Conservation (phyloP, 441 rosid species). For the Viola pubescens region DNA sequence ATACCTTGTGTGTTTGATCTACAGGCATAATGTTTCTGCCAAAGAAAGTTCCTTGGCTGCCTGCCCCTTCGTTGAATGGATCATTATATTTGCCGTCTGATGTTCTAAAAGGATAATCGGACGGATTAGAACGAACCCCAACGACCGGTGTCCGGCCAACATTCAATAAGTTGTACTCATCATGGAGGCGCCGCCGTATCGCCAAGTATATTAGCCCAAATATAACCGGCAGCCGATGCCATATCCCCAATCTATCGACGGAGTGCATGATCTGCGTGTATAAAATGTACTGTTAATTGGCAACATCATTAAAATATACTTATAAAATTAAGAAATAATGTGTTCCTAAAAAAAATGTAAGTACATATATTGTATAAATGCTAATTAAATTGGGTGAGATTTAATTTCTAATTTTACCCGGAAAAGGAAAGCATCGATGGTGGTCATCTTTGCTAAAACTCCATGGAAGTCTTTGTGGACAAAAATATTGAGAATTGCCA, state of each 20-base stretch:
- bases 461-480: slow-evolving; percentile 44
- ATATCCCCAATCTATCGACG: slow-evolving; percentile 37
- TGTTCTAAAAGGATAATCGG: slow-evolving; percentile 45
- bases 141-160: slow-evolving; percentile 38
- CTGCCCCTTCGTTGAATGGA: slow-evolving; percentile 44
- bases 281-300: not conserved
- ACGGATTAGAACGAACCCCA: slow-evolving; percentile 37
- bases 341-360: not conserved
- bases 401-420: slow-evolving; percentile 21
- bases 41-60: slow-evolving; percentile 42
- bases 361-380: not conserved
- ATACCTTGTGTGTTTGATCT: slow-evolving; percentile 29
- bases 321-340: too few relatives aligned
- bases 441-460: slow-evolving; percentile 35
- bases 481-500: slow-evolving; percentile 23
- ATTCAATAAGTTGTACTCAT: slow-evolving; percentile 42
- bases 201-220: slow-evolving; percentile 37
- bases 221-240: slow-evolving; percentile 49
- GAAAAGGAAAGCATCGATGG: slow-evolving; percentile 40
- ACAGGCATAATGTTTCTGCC: slow-evolving; percentile 45
- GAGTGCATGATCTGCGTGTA: slow-evolving; percentile 38
- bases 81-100: slow-evolving; percentile 42
- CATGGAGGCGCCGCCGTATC: slow-evolving; percentile 44
- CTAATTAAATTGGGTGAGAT: too few relatives aligned
- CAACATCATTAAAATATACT: not conserved